phyloP scores from a whole-genome alignment of 768 basidiomycete genomes.

The Boletus bicolor region DNA sequence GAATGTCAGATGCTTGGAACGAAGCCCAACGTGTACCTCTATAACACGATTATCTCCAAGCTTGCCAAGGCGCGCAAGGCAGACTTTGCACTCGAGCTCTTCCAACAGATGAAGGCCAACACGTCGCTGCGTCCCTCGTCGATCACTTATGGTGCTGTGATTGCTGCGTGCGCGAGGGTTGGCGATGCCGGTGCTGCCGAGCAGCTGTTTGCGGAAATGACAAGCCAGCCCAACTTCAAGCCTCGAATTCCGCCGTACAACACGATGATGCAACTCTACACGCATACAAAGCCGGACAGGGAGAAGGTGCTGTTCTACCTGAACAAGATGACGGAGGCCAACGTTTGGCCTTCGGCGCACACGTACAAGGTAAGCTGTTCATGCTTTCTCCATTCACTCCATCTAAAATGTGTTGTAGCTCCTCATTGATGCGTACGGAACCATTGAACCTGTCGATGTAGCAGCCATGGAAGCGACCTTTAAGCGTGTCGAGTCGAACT shows the following conservation, averaged over 20 bases:
- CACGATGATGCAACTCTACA: constrained; percentile 97
- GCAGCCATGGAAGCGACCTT: constrained; percentile 71
- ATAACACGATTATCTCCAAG: constrained; percentile 97
- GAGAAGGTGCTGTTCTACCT: constrained; percentile 74
- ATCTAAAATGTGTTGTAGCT: constrained; percentile 43
- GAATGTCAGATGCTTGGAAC: constrained; percentile 74
- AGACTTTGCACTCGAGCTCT: constrained; percentile 82
- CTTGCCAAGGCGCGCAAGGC: constrained; percentile 93
- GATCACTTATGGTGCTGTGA: constrained; percentile 93
- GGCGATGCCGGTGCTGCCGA: constrained; percentile 85
- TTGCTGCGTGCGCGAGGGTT: constrained; percentile 90
- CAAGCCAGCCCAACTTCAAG: constrained; percentile 63
- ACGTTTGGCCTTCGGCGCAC: constrained; percentile 77
- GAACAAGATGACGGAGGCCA: constrained; percentile 54
- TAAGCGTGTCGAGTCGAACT: constrained; percentile 47
- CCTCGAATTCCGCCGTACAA: constrained; percentile 95
- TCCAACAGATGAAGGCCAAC: constrained; percentile 77
- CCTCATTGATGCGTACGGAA: constrained; percentile 84
- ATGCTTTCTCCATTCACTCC: neutral
- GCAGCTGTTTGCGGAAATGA: constrained; percentile 84
- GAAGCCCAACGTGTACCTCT: constrained; percentile 80
- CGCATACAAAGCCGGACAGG: constrained; percentile 85
- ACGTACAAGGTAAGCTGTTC: constrained; percentile 78
- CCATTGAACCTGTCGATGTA: constrained; percentile 79
- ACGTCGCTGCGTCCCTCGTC: constrained; percentile 61